phyloP scores from a whole-genome alignment of 1,284 basidiomycete species.

The Phenoliferia sp. region DNA sequence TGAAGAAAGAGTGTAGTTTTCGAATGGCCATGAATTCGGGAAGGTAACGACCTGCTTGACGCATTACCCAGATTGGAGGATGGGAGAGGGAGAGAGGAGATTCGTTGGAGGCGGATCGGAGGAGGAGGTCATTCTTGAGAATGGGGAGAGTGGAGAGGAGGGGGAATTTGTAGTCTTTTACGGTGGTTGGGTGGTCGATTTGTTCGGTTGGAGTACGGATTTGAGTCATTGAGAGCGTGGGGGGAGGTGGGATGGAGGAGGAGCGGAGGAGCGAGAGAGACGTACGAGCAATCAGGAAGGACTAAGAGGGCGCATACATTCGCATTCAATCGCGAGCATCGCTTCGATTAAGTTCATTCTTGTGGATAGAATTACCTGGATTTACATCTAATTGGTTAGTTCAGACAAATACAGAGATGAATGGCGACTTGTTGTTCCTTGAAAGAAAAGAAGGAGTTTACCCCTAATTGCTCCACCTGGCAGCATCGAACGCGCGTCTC shows the following conservation, averaged over 20 bases:
- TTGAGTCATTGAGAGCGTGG: not conserved
- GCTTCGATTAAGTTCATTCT: no score
- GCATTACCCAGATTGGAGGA: constrained; percentile 98
- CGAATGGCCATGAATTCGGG: constrained; percentile 63
- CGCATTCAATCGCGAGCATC: no score
- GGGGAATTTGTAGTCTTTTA: constrained; percentile 26
- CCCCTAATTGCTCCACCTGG: no score
- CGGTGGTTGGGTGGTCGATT: constrained; percentile 24
- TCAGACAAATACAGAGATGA: no score
- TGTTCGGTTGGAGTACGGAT: not conserved
- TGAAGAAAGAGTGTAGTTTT: constrained; percentile 82
- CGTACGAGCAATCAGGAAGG: not conserved
- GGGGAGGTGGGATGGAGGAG: not conserved
- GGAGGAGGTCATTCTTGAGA: constrained; percentile 80
- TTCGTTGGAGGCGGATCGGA: constrained; percentile 83
- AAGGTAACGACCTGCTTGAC: constrained; percentile 64
- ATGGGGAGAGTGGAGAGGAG: constrained; percentile 54
- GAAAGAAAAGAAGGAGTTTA: no score
- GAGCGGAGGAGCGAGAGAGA: not conserved
- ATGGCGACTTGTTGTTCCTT: no score
- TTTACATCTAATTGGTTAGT: no score
- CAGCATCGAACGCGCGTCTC: not conserved
- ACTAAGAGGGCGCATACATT: not conserved
- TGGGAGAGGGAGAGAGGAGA: constrained; percentile 60
- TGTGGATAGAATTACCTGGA: no score